phyloP scores from a whole-genome alignment of 2,329 filamentous ascomycete genomes.

The Penicillium crustosum region DNA sequence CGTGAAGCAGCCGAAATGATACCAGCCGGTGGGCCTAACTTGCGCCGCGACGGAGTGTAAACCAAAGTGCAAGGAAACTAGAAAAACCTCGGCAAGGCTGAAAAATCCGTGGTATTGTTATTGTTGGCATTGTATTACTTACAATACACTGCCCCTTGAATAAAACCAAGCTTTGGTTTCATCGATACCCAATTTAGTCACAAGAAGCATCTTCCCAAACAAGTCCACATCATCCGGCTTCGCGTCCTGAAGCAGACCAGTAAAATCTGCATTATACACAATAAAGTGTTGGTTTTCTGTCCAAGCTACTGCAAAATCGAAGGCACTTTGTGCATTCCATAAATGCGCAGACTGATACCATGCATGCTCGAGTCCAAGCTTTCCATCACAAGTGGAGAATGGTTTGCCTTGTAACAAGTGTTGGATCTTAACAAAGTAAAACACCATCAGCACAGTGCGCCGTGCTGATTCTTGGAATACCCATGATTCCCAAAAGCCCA shows the following conservation, averaged over 20 bases:
- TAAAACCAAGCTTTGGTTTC: constrained; percentile 29
- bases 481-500: constrained; percentile 53
- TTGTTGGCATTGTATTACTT: no score
- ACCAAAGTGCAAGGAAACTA: no score
- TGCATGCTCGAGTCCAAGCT: constrained; percentile 27
- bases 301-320: constrained; percentile 33
- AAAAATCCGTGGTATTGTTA: no score
- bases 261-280: constrained; percentile 28
- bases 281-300: constrained; percentile 28
- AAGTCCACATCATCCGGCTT: constrained; percentile 29
- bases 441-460: constrained; percentile 52
- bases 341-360: constrained; percentile 33
- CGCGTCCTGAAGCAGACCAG: constrained; percentile 18
- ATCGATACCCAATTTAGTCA: constrained; percentile 29
- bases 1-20: no score
- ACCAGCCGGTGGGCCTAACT: no score
- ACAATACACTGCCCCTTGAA: constrained; percentile 10
- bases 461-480: constrained; percentile 55
- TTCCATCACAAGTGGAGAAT: constrained; percentile 25
- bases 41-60: no score
- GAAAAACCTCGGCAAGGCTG: no score
- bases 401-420: constrained; percentile 22
- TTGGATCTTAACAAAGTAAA: constrained; percentile 42
- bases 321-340: constrained; percentile 29
- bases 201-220: constrained; percentile 31